These are phyloP conservation scores for Trichoderma arundinaceum DNA, from an alignment of 2,329 filamentous ascomycete species.

Conservation along the genomic window DNA sequence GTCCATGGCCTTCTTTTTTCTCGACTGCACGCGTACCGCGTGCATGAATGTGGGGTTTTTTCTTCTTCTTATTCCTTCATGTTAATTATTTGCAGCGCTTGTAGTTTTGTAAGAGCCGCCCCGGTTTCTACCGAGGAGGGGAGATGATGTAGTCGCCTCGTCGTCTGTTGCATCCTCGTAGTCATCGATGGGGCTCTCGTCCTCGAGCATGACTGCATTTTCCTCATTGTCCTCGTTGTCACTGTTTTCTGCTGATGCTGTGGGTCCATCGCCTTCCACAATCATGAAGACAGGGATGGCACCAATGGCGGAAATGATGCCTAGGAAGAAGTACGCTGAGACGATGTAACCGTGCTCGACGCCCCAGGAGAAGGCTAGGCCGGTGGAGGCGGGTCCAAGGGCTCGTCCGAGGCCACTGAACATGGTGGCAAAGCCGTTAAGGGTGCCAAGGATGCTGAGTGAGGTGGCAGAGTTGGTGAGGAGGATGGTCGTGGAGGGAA, in stretches of 20 bases:
- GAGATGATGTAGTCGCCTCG: conserved; percentile 32
- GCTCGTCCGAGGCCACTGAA: conserved; percentile 82
- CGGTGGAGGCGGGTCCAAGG: conserved; percentile 75
- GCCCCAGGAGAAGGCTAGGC: conserved; percentile 76
- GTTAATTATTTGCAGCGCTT: conserved; percentile 14
- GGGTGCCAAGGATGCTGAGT: conserved; percentile 76
- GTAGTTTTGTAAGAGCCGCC: conserved; percentile 15
- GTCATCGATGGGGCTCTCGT: conserved; percentile 38
- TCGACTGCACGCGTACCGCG: conserved; percentile 4
- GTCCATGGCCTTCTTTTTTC: conserved; percentile 1
- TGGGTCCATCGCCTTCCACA: conserved; percentile 73
- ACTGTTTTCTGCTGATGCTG: conserved; percentile 40
- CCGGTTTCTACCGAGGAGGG: conserved; percentile 33
- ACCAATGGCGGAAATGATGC: conserved; percentile 65
- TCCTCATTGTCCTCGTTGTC: conserved; percentile 46
- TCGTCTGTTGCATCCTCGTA: conserved; percentile 33
- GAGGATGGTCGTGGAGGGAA: conserved; percentile 87
- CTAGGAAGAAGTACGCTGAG: conserved; percentile 81
- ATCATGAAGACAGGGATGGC: conserved; percentile 76
- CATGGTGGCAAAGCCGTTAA: conserved; percentile 89
- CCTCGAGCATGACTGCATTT: conserved; percentile 35
- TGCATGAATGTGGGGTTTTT: neutral
- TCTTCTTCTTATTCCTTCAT: neutral
- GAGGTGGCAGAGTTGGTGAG: conserved; percentile 85
- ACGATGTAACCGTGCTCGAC: conserved; percentile 77